A percentile compares a stretch with the other conserved stretches of the same genome.
Evolutionary conservation across 1,284 basidiomycete species (phyloP).

Genomic region (Papiliotrema laurentii): DNA sequence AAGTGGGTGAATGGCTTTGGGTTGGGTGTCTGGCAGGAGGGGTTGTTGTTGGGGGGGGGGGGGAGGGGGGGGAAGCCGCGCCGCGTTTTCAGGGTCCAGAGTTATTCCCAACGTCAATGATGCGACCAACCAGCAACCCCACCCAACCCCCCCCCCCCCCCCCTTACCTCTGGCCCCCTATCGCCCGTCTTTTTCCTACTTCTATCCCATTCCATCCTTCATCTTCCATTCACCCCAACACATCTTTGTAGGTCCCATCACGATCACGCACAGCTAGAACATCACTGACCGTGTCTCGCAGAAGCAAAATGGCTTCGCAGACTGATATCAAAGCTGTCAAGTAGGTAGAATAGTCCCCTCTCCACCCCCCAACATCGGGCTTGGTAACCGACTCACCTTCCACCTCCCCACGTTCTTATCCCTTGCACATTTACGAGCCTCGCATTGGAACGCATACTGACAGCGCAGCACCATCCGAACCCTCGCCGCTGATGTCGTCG

Average conservation of each 20-base stretch:
- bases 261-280: not conserved
- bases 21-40: too few species aligned
- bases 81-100: too few species aligned
- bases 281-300: not conserved
- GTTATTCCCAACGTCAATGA: too few species aligned
- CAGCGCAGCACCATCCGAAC: constrained; percentile 47
- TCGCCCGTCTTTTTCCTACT: not conserved
- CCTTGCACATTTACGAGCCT: not conserved
- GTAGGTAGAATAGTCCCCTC: constrained; percentile 3
- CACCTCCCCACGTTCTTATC: too few species aligned
- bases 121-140: not conserved
- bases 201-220: too few species aligned
- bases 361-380: not conserved
- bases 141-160: not conserved
- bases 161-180: not conserved
- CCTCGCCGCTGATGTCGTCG: constrained; percentile 51
- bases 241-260: not conserved
- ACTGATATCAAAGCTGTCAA: constrained; percentile 10
- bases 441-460: constrained; percentile 3
- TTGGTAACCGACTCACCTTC: not conserved
- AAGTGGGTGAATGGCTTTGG: too few species aligned
- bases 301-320: constrained; percentile 6
- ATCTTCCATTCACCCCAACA: not conserved
- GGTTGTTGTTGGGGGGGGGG: too few species aligned
- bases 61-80: too few species aligned